Evolutionary conservation across 805 yeast species (phyloP), one percentile per base, ranked within the genome.

Genomic region (Limtongia smithiae): DNA sequence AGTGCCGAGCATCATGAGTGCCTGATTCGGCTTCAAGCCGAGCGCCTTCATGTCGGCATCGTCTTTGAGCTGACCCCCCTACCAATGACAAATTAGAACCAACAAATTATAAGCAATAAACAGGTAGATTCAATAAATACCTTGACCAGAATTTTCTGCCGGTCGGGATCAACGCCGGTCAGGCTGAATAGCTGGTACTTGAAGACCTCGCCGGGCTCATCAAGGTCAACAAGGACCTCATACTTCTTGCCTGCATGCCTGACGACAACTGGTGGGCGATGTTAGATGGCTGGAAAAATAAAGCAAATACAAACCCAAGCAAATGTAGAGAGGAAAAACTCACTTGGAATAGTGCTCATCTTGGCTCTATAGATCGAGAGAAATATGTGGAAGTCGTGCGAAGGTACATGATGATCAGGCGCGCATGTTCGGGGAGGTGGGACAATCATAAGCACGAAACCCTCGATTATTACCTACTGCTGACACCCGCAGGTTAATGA

Each of bases 1-100:
- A 1, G 97, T 83, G 21, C 99, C 99, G 48, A 93, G 73, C 49
- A 93, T 86, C 95, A 93, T 85, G 20, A 91, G 72, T 12, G 79
- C 72, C 58, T 83, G 85, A 30, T 78, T 79, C 20, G 78, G 73
- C 61, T 83, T 85, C 54, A 90, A 64, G 22, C 73, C 76, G 44
- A 84, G 72, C 3, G 69, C 59, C 9, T 71, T 63, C 45, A 86
- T 67, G 33, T 73, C 70, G n/a, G 70, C 71, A 52, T 84, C 90
- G 67, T 88, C 91, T 47, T 76, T 75, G 61, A 93, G 70, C 65
- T 89, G 94, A 36, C 96, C 96, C 11, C 94, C 91, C 58, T 56
- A 24, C 4, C 33, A 14, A 7, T 7, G 12, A 11, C 25, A 21
- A n/a, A 9, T 6, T 14, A 24, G 18, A n/a, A 37, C 20, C n/a